These are phyloP conservation scores for Cryptosporidium muris DNA, from an alignment of 169 alveolate species.

Conservation along the genomic window DNA sequence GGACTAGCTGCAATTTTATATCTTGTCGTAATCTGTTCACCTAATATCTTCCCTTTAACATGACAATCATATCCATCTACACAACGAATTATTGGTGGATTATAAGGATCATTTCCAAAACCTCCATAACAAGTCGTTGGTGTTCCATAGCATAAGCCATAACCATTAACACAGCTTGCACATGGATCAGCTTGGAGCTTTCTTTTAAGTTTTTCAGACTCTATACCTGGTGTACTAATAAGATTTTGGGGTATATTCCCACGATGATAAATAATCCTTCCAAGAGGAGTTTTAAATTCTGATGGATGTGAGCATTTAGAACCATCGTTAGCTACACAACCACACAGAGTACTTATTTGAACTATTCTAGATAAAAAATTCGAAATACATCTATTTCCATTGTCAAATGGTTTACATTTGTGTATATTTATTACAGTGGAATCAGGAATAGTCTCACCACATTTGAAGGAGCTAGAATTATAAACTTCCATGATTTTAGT, in stretches of 20 bases:
- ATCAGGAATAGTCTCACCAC: slow-evolving; percentile 22
- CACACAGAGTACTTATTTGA: slow-evolving; percentile 49
- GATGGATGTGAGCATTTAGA: neutral
- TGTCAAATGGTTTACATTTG: slow-evolving; percentile 34
- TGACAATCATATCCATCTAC: slow-evolving; percentile 69
- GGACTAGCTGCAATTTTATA: slow-evolving; percentile 70
- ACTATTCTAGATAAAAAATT: slow-evolving; percentile 12
- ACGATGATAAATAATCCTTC: slow-evolving; percentile 23
- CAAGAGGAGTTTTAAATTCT: slow-evolving; percentile 12
- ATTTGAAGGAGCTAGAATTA: slow-evolving; percentile 2
- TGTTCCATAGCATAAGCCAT: slow-evolving; percentile 58
- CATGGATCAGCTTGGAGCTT: slow-evolving; percentile 59
- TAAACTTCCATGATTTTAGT: slow-evolving; percentile 28
- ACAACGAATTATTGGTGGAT: slow-evolving; percentile 54
- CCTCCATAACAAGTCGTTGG: slow-evolving; percentile 71
- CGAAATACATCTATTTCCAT: slow-evolving; percentile 34
- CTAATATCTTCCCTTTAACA: slow-evolving; percentile 57
- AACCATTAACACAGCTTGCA: slow-evolving; percentile 71
- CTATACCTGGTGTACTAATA: neutral
- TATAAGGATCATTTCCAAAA: slow-evolving; percentile 64
- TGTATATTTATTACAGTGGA: slow-evolving; percentile 9
- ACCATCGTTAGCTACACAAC: slow-evolving; percentile 6
- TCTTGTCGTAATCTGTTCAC: slow-evolving; percentile 66
- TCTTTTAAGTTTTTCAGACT: neutral
- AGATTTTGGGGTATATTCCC: slow-evolving; percentile 1